These are phyloP conservation scores for Fusarium sp. DNA, from an alignment of 2,329 filamentous ascomycete genomes.

Conservation along the genomic window DNA sequence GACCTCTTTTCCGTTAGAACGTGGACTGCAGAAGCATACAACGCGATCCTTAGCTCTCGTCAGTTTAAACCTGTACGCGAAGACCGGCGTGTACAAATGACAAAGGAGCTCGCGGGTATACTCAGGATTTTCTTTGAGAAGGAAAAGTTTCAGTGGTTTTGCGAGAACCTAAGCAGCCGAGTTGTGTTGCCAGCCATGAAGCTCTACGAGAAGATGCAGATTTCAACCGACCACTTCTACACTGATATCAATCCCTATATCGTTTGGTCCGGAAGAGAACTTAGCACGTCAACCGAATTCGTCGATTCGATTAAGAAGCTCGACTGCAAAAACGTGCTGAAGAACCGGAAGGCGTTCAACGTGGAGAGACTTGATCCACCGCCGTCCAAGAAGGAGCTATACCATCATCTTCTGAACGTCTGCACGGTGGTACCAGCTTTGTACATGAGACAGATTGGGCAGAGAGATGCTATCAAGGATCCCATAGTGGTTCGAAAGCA, in stretches of 20 bases:
- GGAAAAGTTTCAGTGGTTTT: conserved; percentile 44
- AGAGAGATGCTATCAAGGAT: conserved; percentile 53
- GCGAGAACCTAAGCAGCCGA: conserved; percentile 43
- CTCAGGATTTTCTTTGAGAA: conserved; percentile 51
- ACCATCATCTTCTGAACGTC: conserved; percentile 52
- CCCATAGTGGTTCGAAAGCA: conserved; percentile 56
- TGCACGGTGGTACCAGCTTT: conserved; percentile 56
- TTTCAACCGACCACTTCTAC: conserved; percentile 58
- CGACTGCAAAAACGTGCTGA: conserved; percentile 56
- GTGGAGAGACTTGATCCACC: conserved; percentile 52
- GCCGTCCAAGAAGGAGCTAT: conserved; percentile 52
- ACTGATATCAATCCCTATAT: conserved; percentile 54
- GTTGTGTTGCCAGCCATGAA: conserved; percentile 56
- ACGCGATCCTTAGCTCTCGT: conserved; percentile 53
- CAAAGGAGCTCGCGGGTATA: conserved; percentile 47
- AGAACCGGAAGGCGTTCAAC: conserved; percentile 56
- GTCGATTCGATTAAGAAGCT: conserved; percentile 51
- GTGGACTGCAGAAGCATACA: conserved; percentile 58
- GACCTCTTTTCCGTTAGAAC: conserved; percentile 56
- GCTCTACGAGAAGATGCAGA: conserved; percentile 57
- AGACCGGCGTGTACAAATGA: conserved; percentile 47
- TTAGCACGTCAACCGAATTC: conserved; percentile 52
- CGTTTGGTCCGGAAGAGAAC: conserved; percentile 41
- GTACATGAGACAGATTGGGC: conserved; percentile 56
- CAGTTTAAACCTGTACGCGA: conserved; percentile 49